These are phyloP conservation scores for Hypholoma sublateritium DNA, from an alignment of 768 basidiomycete genomes.

Conservation along the genomic window DNA sequence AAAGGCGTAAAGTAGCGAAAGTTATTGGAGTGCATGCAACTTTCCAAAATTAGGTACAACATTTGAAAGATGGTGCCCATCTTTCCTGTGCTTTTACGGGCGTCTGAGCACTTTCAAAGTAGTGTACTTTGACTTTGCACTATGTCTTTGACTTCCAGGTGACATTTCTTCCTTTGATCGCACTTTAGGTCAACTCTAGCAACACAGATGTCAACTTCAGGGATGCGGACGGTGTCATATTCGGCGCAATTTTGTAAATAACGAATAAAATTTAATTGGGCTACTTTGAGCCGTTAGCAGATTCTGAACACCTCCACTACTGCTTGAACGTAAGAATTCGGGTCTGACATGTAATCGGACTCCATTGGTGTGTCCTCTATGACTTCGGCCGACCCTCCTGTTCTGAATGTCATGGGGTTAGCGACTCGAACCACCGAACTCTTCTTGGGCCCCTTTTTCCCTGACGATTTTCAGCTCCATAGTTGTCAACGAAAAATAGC, in stretches of 20 bases:
- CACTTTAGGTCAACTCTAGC: no score
- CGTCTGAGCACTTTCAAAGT: neutral
- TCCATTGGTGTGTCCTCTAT: neutral
- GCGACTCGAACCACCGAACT: neutral
- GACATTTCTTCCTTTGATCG: neutral
- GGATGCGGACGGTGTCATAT: no score
- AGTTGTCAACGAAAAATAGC: slow-evolving; percentile 15
- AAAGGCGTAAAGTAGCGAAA: no score
- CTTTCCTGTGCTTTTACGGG: no score
- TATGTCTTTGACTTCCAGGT: neutral
- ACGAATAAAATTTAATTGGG: no score
- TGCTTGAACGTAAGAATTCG: neutral
- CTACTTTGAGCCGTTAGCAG: no score
- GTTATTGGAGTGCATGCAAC: no score
- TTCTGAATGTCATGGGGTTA: neutral
- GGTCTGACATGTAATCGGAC: neutral
- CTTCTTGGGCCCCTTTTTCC: neutral
- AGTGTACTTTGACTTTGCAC: neutral
- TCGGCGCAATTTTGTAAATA: neutral
- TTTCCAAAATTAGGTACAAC: no score
- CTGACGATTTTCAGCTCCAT: slow-evolving; percentile 8
- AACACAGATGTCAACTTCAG: no score
- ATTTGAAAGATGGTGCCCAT: no score
- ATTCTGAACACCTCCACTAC: no score
- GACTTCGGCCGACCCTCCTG: neutral